Percentiles rank a stretch among this genome's conserved stretches.
Conservation (phyloP, 1,139 yeast species). For the Magnusiomyces paraingens region DNA sequence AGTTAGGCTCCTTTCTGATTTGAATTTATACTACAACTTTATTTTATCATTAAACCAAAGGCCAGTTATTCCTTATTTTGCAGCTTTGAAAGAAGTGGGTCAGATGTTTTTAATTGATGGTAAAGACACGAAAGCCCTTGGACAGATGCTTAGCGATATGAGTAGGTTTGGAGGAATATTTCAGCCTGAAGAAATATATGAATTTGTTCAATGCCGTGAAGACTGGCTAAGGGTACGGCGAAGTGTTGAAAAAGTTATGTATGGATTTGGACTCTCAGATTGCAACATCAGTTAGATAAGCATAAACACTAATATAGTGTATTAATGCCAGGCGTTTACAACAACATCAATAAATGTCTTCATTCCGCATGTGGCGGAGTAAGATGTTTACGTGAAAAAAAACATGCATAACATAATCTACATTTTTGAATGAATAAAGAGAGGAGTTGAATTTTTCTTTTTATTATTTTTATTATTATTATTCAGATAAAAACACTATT, state of each 20-base stretch:
- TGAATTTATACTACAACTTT: constrained; percentile 72
- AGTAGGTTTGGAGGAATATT: constrained; percentile 85
- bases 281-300: constrained; percentile 43
- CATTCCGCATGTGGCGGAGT: neutral
- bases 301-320: no score
- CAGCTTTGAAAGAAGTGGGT: constrained; percentile 77
- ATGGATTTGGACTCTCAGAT: constrained; percentile 64
- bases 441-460: neutral
- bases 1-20: constrained; percentile 48
- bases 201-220: constrained; percentile 77
- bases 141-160: constrained; percentile 74
- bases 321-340: no score
- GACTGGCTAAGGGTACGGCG: constrained; percentile 76
- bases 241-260: constrained; percentile 91
- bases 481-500: neutral
- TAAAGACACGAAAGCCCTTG: constrained; percentile 67
- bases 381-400: neutral
- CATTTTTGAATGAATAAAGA: neutral
- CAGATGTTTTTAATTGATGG: constrained; percentile 73
- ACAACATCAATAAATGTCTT: constrained; percentile 13
- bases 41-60: constrained; percentile 59
- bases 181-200: constrained; percentile 88
- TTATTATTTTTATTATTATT: neutral
- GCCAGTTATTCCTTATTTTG: constrained; percentile 66
- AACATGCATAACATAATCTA: neutral